Evolutionary conservation across 2,329 filamentous ascomycete species (phyloP).

Genomic region (Aureobasidium zeae): DNA sequence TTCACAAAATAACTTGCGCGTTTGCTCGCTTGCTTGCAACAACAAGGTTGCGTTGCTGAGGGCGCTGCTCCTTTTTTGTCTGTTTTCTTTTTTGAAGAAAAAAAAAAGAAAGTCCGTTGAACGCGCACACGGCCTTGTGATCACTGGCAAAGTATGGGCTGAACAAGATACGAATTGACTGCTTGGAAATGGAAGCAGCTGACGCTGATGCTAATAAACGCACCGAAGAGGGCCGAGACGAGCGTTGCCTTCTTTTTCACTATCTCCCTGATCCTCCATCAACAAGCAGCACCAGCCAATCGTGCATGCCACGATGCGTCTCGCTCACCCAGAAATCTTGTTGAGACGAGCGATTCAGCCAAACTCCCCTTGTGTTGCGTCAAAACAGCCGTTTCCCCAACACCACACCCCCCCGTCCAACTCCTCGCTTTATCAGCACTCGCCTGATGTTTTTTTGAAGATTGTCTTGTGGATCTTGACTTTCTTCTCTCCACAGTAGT

Average conservation of each 20-base stretch:
- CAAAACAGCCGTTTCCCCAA: neutral
- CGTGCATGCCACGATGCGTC: constrained; percentile 11
- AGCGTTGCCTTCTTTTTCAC: constrained; percentile 6
- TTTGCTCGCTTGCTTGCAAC: too few relatives aligned
- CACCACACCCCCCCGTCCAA: neutral
- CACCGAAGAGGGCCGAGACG: constrained; percentile 10
- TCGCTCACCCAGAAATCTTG: constrained; percentile 10
- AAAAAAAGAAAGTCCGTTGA: too few relatives aligned
- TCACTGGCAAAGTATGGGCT: too few relatives aligned
- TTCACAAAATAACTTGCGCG: constrained; percentile 12
- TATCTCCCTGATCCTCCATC: constrained; percentile 1
- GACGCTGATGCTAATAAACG: constrained; percentile 7
- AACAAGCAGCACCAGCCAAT: constrained; percentile 11
- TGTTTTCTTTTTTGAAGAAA: too few relatives aligned
- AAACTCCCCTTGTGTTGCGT: constrained; percentile 3
- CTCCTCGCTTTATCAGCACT: constrained; percentile 1
- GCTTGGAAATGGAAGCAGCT: constrained; percentile 11
- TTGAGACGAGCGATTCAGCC: constrained; percentile 11
- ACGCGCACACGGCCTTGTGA: too few relatives aligned
- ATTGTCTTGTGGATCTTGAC: neutral
- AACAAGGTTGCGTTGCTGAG: constrained; percentile 9
- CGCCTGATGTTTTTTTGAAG: neutral
- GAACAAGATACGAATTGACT: too few relatives aligned
- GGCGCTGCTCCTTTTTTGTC: too few relatives aligned
- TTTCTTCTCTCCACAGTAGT: constrained; percentile 4